Percentiles rank a stretch among this genome's conserved stretches.
These are phyloP conservation scores for Croton laevigatus DNA, from an alignment of 441 rosid species.

Conservation along the genomic window DNA sequence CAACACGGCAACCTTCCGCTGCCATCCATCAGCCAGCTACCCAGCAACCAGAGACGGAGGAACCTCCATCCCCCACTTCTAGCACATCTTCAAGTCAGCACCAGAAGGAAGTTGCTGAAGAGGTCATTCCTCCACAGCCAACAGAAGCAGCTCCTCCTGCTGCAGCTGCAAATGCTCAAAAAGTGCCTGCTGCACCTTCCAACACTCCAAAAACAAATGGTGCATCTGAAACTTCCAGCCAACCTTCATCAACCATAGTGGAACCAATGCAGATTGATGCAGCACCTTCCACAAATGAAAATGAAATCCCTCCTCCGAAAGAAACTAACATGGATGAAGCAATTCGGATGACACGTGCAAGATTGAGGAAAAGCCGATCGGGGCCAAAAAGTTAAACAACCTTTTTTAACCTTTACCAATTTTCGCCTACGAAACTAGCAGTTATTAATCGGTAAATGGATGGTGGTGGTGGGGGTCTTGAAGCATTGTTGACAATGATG, in stretches of 20 bases:
- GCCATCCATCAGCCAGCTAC: slow-evolving; percentile 24
- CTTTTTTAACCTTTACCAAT: slow-evolving; percentile 1
- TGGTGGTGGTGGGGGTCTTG: slow-evolving; percentile 23
- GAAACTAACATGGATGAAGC: slow-evolving; percentile 62
- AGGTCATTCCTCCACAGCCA: slow-evolving; percentile 37
- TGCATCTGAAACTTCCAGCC: slow-evolving; percentile 41
- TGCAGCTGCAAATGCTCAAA: slow-evolving; percentile 10
- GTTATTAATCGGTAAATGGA: slow-evolving; percentile 23
- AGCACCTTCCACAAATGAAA: slow-evolving; percentile 38
- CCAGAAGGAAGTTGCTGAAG: slow-evolving; percentile 53
- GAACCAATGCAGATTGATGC: slow-evolving; percentile 50
- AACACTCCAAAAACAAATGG: slow-evolving; percentile 31
- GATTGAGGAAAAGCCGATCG: slow-evolving; percentile 52
- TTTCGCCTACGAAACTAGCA: slow-evolving; percentile 21
- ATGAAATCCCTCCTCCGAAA: slow-evolving; percentile 38
- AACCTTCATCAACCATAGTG: slow-evolving; percentile 31
- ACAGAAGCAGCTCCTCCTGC: slow-evolving; percentile 30
- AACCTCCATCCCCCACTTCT: slow-evolving; percentile 66
- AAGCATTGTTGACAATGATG: slow-evolving; percentile 30
- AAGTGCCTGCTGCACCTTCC: slow-evolving; percentile 21
- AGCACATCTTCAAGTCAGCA: slow-evolving; percentile 58
- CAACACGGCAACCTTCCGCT: slow-evolving; percentile 33
- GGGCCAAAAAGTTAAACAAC: slow-evolving; percentile 32
- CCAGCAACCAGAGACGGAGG: slow-evolving; percentile 43
- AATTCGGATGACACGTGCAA: slow-evolving; percentile 42